Base-by-base conservation (phyloP, 2,329 filamentous ascomycete genomes). In the Bipolaris victoriae region DNA sequence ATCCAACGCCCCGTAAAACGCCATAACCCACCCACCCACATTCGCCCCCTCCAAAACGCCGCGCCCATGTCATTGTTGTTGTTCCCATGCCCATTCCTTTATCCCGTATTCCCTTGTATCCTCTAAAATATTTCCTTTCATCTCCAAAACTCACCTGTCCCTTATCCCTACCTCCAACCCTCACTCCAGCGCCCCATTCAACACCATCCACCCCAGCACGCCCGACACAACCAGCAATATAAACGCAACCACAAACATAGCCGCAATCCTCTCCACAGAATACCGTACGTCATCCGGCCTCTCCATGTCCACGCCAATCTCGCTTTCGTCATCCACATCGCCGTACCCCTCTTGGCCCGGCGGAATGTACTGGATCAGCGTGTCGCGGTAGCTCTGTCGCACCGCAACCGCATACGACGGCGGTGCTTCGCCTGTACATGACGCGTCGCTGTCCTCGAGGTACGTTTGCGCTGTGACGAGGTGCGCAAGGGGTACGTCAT, bases 401-500 rank as follows among this genome's bases (percentile, higher is more conserved):
- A 74, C 63, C 15, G 63, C 69, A 15, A 66, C 55, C 5, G 63
- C 48, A 52, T 73, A 73, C 7, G 69, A 58, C 0, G 71, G 71
- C 0, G 71, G 71, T 29, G 69, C 67, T 52, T 71, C 69, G 37
- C 61, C 61, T 0, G 69, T 63, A 33, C 69, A 70, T 5, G 41
- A 48, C 15, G 40, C 15, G 15, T 40, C 24, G 15, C 54, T 45
- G 3, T 40, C 43, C 26, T 57, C 29, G 16, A 26, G 35, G 51
- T 39, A 57, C n/a, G 64, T 57, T 16, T 54, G 50, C 18, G 48
- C 15, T 24, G 37, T 57, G 40, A 68, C 49, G 29, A 73, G 60
- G 36, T 70, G 62, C 5, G 65, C 71, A 35, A 73, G 67, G 26
- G 69, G 69, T 10, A 73, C 68, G 52, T 70, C 68, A 43, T 71